Evolutionary conservation across 805 yeast species (phyloP), one percentile per base, ranked within the genome.

Genomic region (Kluyveromyces wickerhamii): DNA sequence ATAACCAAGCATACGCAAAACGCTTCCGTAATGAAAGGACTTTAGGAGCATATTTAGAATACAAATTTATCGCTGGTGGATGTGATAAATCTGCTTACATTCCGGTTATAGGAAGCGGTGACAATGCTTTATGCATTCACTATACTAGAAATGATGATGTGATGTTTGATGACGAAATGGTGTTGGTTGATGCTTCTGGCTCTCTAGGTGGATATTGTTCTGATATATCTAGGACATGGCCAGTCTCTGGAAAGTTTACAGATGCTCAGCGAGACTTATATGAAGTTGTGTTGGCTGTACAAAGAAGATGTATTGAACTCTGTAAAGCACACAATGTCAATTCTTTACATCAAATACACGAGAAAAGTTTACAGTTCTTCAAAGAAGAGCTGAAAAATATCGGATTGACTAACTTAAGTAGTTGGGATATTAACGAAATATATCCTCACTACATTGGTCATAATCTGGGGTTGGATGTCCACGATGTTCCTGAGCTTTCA

Each of bases 371-470:
- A 14, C 51, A 59, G 4, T 56, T 63, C 25, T 65, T 89, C 64
- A 69, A 71, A 18, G 56, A 62, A 34, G 95, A 84, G 44, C 63
- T 92, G 38, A 67, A 69, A 40, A 79, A 84, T 44, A 68, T 80
- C 30, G 96, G 97, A 0, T 74, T 88, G 45, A 46, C 65, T 1
- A 54, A 62, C 15, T 54, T 79, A 14, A 65, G 69, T 30, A 66
- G 65, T 20, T 61, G 69, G 57, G 79, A 78, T 34, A 66, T 71
- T 5, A 67, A 77, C 28, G 60, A 69, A 24, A 51, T 74, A 23
- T 92, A 88, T 52, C 97, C 97, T 0, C 99, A 92, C 57, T 87
- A 84, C 54, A 79, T 92, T 45, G 98, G 98, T 5, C 99, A 92
- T 57, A 87, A 92, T 51, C 65, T 92, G 24, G 99, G 99, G 0